Base-by-base conservation (phyloP, 805 yeast species). In the Komagataella phaffii region DNA sequence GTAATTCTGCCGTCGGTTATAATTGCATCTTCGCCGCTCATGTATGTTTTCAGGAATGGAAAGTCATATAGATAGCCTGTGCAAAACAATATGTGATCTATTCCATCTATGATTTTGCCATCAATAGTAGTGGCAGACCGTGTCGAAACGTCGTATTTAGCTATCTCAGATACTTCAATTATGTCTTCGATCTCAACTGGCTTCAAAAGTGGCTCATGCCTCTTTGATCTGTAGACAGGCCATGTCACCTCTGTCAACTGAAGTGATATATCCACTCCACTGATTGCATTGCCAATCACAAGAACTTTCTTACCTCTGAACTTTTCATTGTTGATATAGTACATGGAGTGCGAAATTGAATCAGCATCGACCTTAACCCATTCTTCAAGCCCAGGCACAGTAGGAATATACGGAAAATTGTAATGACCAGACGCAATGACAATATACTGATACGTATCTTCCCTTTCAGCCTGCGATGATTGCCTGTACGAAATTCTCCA, bases 21-120 rank as follows among this genome's bases (percentile, higher is more conserved):
- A 7, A 64, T 52, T 2, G 67, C 57, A 14, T 58, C 24, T 19
- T 58, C 62, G 8, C 66, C 65, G 10, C 53, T 56, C 7, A 50
- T 21, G 50, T 66, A 66, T 40, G 55, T 56, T 47, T 75, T 71
- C 50, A 87, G 63, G 57, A 77, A 84, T 18, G 95, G 93, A 52
- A 77, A 70, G 44, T 79, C 74, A 59, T 80, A 80, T 47, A 79
- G 68, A 62, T 85, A 87, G 1, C 95, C 95, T 0, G 95, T 86
- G 49, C 87, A 85, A 61, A 81, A 84, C 8, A 86, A 67, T 7
- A 87, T 67, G 19, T 61, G 59, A 55, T 85, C 90, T 45, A 85
- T 75, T 43, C 69, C 70, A 1, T 57, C 56, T 2, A 81, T 53
- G 7, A 58, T 62, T 3, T 63, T 56, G 2, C 85, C 89, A 55